Percentiles rank a stretch among this genome's conserved stretches.
These are phyloP conservation scores for Suhomyces choctaworum DNA, from an alignment of 1,139 yeast species.

Conservation along the genomic window DNA sequence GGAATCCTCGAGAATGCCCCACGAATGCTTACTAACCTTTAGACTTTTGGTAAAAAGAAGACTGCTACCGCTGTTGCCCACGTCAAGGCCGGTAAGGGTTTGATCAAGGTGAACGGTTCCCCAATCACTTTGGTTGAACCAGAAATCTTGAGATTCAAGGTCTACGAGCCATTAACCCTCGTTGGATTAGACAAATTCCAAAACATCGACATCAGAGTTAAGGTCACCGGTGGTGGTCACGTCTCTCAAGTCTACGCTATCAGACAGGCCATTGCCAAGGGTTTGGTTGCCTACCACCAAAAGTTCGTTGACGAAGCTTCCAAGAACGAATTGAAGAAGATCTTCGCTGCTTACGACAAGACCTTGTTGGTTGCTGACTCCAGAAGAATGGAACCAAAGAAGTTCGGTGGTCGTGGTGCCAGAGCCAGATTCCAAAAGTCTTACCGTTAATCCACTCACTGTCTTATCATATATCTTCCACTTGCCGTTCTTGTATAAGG, in stretches of 20 bases:
- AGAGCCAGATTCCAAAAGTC: constrained; percentile 99
- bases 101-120: constrained; percentile 97
- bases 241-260: constrained; percentile 99
- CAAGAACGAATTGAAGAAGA: constrained; percentile 98
- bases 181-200: constrained; percentile 99
- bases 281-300: constrained; percentile 99
- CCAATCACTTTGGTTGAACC: constrained; percentile 99
- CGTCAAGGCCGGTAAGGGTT: constrained; percentile 99
- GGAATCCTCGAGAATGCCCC: no score
- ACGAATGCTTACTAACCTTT: constrained; percentile 34
- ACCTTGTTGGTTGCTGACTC: constrained; percentile 99
- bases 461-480: constrained; percentile 16
- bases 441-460: constrained; percentile 72
- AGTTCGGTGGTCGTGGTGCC: constrained; percentile 99
- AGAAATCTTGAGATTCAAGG: constrained; percentile 98
- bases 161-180: constrained; percentile 97
- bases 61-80: constrained; percentile 99
- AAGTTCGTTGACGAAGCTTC: constrained; percentile 99
- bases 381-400: constrained; percentile 99
- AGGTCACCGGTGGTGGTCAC: constrained; percentile 99
- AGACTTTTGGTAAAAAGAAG: constrained; percentile 99
- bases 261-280: constrained; percentile 99
- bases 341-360: constrained; percentile 97
- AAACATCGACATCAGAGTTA: constrained; percentile 97
- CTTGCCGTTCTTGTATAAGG: constrained; percentile 15